These are phyloP conservation scores for Mrakia gelida DNA, from an alignment of 768 basidiomycete species.

Conservation along the genomic window DNA sequence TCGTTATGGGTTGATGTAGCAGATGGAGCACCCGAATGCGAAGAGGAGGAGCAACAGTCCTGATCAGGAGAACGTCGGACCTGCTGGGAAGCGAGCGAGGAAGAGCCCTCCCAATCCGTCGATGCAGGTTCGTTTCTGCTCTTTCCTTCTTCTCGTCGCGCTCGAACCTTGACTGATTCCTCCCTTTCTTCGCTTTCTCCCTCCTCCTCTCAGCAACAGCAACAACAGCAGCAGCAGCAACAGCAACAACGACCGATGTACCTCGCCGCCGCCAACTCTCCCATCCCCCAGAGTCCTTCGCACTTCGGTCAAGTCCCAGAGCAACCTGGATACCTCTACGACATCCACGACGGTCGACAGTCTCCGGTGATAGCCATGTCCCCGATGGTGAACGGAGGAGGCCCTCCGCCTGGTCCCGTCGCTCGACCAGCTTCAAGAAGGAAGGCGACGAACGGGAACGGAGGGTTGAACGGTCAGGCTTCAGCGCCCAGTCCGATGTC, in stretches of 20 bases:
- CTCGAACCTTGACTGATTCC: background rate
- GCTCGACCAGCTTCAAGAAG: background rate
- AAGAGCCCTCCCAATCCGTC: background rate
- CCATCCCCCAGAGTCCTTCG: background rate
- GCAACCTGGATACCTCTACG: background rate
- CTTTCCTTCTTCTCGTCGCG: background rate
- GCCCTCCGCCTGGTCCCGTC: background rate
- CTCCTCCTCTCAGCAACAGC: background rate
- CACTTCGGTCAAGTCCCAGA: background rate
- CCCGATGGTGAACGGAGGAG: conserved; percentile 1
- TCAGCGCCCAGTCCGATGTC: conserved; percentile 11
- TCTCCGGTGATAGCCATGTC: background rate
- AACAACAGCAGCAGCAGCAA: conserved; percentile 1
- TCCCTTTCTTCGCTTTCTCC: background rate
- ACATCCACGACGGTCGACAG: background rate
- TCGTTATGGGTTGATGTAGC: background rate
- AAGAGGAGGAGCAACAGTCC: background rate
- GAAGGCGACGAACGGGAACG: background rate
- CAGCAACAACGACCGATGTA: conserved; percentile 8
- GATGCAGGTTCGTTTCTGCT: background rate
- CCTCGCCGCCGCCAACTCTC: background rate
- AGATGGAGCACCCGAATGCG: background rate
- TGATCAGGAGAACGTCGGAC: background rate
- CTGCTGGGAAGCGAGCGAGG: background rate
- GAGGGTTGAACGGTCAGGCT: background rate